A percentile compares a stretch with the other conserved stretches of the same genome.
Evolutionary conservation across 2,329 filamentous ascomycete species (phyloP).

Genomic region (Diaporthe velutina): DNA sequence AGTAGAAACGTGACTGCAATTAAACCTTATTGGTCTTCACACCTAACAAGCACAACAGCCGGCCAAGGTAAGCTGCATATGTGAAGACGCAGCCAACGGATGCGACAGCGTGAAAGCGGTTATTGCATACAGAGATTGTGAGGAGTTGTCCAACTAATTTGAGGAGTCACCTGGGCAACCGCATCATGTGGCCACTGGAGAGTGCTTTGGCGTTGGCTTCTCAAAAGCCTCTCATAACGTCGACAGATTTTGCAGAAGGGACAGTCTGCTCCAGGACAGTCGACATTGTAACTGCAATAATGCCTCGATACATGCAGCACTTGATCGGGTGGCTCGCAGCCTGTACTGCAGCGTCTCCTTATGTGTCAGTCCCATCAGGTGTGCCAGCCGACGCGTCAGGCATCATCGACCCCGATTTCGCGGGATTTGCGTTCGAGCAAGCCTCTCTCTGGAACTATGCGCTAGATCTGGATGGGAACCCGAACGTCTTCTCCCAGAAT

Average conservation of each 20-base stretch:
- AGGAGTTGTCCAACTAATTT: constrained; percentile 18
- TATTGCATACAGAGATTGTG: background rate
- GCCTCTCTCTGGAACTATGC: constrained; percentile 51
- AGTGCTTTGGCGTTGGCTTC: constrained; percentile 5
- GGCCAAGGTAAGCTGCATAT: constrained; percentile 8
- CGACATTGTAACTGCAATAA: constrained; percentile 27
- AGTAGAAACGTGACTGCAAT: constrained; percentile 9
- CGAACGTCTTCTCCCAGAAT: constrained; percentile 51
- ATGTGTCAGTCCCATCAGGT: constrained; percentile 35
- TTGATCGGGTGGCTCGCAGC: constrained; percentile 32
- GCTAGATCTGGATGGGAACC: constrained; percentile 47
- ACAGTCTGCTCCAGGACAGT: background rate
- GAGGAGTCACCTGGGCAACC: constrained; percentile 19
- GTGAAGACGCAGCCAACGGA: background rate
- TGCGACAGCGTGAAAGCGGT: background rate
- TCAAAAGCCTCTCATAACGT: background rate
- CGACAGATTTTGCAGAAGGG: background rate
- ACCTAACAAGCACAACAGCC: constrained; percentile 12
- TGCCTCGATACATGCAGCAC: constrained; percentile 35
- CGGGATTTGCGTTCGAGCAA: constrained; percentile 51
- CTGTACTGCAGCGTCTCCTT: constrained; percentile 32
- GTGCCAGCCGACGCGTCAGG: constrained; percentile 35
- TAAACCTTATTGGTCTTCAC: constrained; percentile 18
- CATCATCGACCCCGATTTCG: constrained; percentile 44
- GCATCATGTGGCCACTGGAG: constrained; percentile 33